A percentile compares a stretch with the other conserved stretches of the same genome.
Evolutionary conservation across 306 rosid species (phyloP).

Genomic region (Cyclanthera cordifolia): DNA sequence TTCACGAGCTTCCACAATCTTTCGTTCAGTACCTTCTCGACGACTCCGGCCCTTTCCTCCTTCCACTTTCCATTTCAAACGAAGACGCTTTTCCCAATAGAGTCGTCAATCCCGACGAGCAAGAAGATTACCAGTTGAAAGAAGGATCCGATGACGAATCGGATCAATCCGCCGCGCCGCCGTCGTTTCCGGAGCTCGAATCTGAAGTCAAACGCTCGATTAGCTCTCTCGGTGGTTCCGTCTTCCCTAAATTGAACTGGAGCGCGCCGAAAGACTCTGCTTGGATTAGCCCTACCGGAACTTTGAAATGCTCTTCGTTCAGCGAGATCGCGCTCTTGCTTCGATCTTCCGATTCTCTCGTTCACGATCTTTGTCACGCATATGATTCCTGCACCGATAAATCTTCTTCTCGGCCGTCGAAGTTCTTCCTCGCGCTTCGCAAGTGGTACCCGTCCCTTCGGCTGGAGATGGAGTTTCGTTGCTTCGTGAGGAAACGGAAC

Average conservation of each 20-base stretch:
- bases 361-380: constrained; percentile 71
- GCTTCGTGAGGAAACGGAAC: constrained; percentile 40
- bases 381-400: constrained; percentile 58
- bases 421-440: constrained; percentile 57
- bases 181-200: constrained; percentile 70
- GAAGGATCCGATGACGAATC: constrained; percentile 57
- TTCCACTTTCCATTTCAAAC: constrained; percentile 56
- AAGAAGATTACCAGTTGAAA: constrained; percentile 49
- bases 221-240: constrained; percentile 54
- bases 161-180: constrained; percentile 34
- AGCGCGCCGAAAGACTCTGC: constrained; percentile 81
- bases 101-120: constrained; percentile 43
- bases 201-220: constrained; percentile 50
- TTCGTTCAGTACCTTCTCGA: constrained; percentile 59
- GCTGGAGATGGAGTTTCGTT: constrained; percentile 74
- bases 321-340: constrained; percentile 63
- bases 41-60: constrained; percentile 51
- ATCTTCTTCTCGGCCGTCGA: constrained; percentile 36
- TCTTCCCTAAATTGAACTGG: constrained; percentile 81
- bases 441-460: constrained; percentile 59
- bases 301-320: constrained; percentile 45
- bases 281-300: constrained; percentile 57
- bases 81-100: constrained; percentile 78
- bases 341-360: constrained; percentile 60
- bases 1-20: constrained; percentile 58